A percentile compares a stretch with the other conserved stretches of the same genome.
Evolutionary conservation across 176 grass and related monocot species (phyloP).

Genomic region (Musa itinerans): DNA sequence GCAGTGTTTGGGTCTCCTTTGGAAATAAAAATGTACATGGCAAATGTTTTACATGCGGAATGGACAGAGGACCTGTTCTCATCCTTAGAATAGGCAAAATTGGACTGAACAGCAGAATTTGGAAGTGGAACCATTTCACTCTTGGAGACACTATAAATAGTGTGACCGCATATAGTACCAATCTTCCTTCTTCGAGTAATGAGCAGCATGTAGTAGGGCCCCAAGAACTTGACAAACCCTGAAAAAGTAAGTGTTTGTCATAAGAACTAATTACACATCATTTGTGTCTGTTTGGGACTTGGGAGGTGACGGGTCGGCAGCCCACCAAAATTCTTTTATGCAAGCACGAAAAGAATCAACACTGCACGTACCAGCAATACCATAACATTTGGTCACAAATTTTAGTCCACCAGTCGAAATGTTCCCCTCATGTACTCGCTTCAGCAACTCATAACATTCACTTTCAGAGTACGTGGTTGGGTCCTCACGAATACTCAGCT

Average conservation of each 20-base stretch:
- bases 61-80: constrained; percentile 93
- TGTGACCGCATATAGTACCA: constrained; percentile 79
- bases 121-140: constrained; percentile 78
- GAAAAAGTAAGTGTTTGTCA: constrained; percentile 5
- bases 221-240: constrained; percentile 96
- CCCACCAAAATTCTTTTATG: background rate
- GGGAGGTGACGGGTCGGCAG: background rate
- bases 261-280: background rate
- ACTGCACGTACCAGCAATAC: constrained; percentile 57
- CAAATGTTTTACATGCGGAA: constrained; percentile 56
- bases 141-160: constrained; percentile 63
- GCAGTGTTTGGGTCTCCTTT: constrained; percentile 25
- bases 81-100: constrained; percentile 95
- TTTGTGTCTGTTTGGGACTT: background rate
- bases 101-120: constrained; percentile 62
- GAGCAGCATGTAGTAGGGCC: constrained; percentile 88
- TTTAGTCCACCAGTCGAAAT: constrained; percentile 68
- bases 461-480: constrained; percentile 43
- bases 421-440: constrained; percentile 65
- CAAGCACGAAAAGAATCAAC: background rate
- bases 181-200: constrained; percentile 90
- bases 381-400: constrained; percentile 85
- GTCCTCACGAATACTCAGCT: constrained; percentile 72
- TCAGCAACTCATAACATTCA: constrained; percentile 65
- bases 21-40: constrained; percentile 55